Evolutionary conservation across 495 filamentous ascomycete species (phyloP), one percentile per base, ranked within the genome.

Genomic region (Parathielavia hyrcaniae): DNA sequence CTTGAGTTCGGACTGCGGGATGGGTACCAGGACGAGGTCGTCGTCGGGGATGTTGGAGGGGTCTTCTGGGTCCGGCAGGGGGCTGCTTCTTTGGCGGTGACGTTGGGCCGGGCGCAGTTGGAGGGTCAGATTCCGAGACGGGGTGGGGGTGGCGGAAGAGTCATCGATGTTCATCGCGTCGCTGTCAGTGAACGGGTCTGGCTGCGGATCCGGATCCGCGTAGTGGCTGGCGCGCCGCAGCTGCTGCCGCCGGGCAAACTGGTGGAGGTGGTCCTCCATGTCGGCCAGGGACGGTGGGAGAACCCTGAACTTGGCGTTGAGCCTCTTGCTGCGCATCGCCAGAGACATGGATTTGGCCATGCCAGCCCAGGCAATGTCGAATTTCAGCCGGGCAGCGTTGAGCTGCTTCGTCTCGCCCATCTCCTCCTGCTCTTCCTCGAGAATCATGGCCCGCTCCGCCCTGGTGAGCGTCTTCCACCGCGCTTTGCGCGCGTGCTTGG

Each of bases 401-500:
- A 56, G 16, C 9, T 59, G 47, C 26, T 59, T 48, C 13, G 44
- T 22, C 40, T 58, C 45, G 20, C 47, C 36, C 40, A 60, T 58
- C 45, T 66, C 66, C n/a, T 50, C 52, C n/a, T 60, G 53, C 20
- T 68, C 64, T 8, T 60, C 61, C 26, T 57, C 55, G 14, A 69
- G 48, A 10, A 73, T 64, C 34, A 64, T 63, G 17, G 60, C 44
- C 55, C 55, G 59, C 61, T 72, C 62, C 23, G 59, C 61, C 6
- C 48, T 30, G 0, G 63, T 63, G 51, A 73, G 59, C 26, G 30
- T 58, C 16, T 57, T 40, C 71, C 71, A 73, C 14, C 64, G 60
- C 7, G 64, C 65, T 48, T 73, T 73, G 54, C 62, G 50, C 16
- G 65, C 69, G 22, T 73, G 69, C 53, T 67, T 67, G 19, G 67